Conservation (phyloP, 192 early-diverging fungal species). For the Borealophlyctis nickersoniae region DNA sequence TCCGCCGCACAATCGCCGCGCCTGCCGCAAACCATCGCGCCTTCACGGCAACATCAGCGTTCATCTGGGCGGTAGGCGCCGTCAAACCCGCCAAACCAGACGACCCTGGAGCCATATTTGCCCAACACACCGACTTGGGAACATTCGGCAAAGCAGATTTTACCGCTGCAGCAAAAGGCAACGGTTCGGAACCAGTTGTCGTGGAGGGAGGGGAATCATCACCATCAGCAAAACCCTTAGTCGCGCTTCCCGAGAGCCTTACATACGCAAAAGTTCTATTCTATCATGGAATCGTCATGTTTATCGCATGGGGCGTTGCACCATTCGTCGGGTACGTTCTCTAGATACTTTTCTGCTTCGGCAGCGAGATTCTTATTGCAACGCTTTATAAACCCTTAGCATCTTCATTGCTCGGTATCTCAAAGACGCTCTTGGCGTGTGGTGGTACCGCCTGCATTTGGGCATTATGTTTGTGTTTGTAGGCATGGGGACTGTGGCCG, state of each 20-base stretch:
- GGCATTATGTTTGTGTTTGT: slow-evolving; percentile 16
- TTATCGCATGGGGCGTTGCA: slow-evolving; percentile 44
- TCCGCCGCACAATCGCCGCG: slow-evolving; percentile 12
- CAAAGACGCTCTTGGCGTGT: slow-evolving; percentile 36
- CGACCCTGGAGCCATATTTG: not conserved
- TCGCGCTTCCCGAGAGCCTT: too few relatives aligned
- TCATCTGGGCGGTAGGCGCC: not conserved
- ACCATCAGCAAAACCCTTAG: too few relatives aligned
- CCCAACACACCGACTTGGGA: slow-evolving; percentile 24
- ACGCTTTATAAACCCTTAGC: not conserved
- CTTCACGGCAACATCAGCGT: slow-evolving; percentile 6
- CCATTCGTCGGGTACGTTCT: slow-evolving; percentile 22
- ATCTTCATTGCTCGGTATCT: slow-evolving; percentile 45
- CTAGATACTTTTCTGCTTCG: too few relatives aligned
- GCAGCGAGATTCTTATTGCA: too few relatives aligned
- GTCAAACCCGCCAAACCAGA: not conserved
- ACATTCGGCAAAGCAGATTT: too few relatives aligned
- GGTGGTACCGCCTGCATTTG: slow-evolving; percentile 45
- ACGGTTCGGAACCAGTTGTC: too few relatives aligned
- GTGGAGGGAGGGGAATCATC: too few relatives aligned
- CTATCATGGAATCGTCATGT: slow-evolving; percentile 51
- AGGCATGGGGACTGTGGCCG: not conserved
- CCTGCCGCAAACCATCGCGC: not conserved
- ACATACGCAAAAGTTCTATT: too few relatives aligned
- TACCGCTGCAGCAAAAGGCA: too few relatives aligned